Base-by-base conservation (phyloP, 2,329 filamentous ascomycete genomes). In the Pyrenochaeta sp. region DNA sequence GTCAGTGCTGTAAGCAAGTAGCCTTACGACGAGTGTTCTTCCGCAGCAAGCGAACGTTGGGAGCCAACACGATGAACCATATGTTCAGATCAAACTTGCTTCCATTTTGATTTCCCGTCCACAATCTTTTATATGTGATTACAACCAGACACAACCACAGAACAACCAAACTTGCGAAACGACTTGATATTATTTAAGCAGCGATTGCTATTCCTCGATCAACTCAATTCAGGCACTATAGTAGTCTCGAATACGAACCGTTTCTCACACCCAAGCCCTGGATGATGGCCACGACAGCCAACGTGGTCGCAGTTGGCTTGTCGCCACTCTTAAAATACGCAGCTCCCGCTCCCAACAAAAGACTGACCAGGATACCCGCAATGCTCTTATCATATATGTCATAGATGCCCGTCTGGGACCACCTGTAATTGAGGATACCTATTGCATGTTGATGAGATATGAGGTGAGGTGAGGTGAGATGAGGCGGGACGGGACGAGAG, bases 341-440 rank as follows among this genome's bases (percentile, higher is more conserved):
- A 3, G 45, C 53, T 2, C 64, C 60, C 3, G 62, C 61, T 8
- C 61, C 63, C 4, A 60, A 47, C 15, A 65, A 34, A 11, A 69
- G 31, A 5, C 54, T 46, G 1, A 60, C 53, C 30, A 71, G 36
- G 15, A 71, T 40, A 1, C 54, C 53, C 7, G 63, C 67, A 28
- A 69, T 60, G 34, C 54, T 51, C 32, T 67, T 67, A 45, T 71
- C 68, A 6, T 63, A 58, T 3, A 55, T 36, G 23, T 69, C 63
- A n/a, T 62, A 52, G 14, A 71, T 51, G 14, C 65, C 67, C 1
- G 52, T 60, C 24, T 59, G 49, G n/a, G 61, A 47, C 63, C 65
- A 71, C 22, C 67, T 68, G 43, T 68, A 69, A 35, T 71, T 69
- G 20, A 71, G 35, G 8, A 71, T 55, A 13, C 55, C 67, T 65